Percentiles rank a stretch among this genome's conserved stretches.
Conservation (phyloP, 1,284 basidiomycete genomes). For the Puccinia horiana region DNA sequence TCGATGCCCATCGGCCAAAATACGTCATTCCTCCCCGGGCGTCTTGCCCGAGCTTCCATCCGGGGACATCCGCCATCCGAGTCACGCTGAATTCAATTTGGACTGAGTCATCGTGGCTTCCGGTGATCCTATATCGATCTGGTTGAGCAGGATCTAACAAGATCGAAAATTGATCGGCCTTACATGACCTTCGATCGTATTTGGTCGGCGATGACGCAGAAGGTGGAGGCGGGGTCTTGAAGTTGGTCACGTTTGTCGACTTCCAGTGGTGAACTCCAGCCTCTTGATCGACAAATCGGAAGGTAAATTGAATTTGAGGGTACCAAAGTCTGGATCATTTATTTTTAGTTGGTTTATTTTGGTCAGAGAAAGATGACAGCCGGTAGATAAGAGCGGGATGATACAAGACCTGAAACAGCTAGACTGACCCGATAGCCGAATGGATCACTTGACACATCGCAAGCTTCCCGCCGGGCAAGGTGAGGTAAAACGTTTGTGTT, state of each 20-base stretch:
- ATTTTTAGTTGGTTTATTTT: neutral
- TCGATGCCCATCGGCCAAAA: slow-evolving; percentile 66
- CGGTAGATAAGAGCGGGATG: neutral
- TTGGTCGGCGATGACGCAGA: slow-evolving; percentile 58
- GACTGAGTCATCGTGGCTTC: slow-evolving; percentile 76
- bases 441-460: slow-evolving; percentile 92
- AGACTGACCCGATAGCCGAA: slow-evolving; percentile 82
- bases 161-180: slow-evolving; percentile 80
- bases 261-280: slow-evolving; percentile 81
- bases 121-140: slow-evolving; percentile 76
- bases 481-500: slow-evolving; percentile 85
- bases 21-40: slow-evolving; percentile 84
- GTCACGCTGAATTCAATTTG: slow-evolving; percentile 76
- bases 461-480: slow-evolving; percentile 77
- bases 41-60: slow-evolving; percentile 89
- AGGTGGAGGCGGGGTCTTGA: slow-evolving; percentile 71
- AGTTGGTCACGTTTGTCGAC: slow-evolving; percentile 83
- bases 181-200: slow-evolving; percentile 77
- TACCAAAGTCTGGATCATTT: slow-evolving; percentile 71
- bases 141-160: slow-evolving; percentile 64
- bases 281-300: slow-evolving; percentile 81
- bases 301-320: slow-evolving; percentile 92
- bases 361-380: slow-evolving; percentile 8
- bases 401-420: neutral
- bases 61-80: slow-evolving; percentile 71